Evolutionary conservation across 1,139 yeast species (phyloP), one percentile per base, ranked within the genome.

Genomic region (Taphrina deformans): DNA sequence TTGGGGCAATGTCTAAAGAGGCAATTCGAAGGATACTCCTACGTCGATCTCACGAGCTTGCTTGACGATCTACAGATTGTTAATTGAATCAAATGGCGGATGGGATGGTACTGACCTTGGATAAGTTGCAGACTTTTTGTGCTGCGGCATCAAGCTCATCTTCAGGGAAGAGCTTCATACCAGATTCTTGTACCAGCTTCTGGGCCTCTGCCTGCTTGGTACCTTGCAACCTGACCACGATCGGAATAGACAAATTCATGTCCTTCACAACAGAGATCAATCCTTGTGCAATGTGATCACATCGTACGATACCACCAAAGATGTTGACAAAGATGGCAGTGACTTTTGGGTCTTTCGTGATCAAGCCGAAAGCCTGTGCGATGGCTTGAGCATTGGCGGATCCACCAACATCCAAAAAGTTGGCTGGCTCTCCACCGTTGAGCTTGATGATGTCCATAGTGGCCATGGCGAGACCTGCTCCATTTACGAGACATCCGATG

Each of bases 391-490:
- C 97, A 72, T 98, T 93, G 73, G 99, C 99, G 78, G 97, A 96
- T 82, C 99, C 99, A 83, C 99, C 99, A 80, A 97, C 93, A 82
- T 93, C 99, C 78, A 93, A 85, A 85, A 93, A 93, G 84, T 93
- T 93, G 72, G 99, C 99, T 74, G 99, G 99, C 73, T 86, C 90
- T 78, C 99, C 99, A 74, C 98, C 98, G 81, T 91, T 89, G 74
- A 95, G 85, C 82, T 95, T 92, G 82, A 93, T 90, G 78, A 95
- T 96, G 79, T 93, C 99, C 98, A 93, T 92, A 72, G 99, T 93
- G 74, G 99, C 99, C 99, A 93, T 93, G 74, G 99, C 99, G 76
- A 93, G 85, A 79, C 99, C 99, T 67, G 99, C 99, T 82, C 99
- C 99, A 79, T 93, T 93, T 77, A 93, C 99, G 41, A 62, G 65